Evolutionary conservation across 169 alveolate species (phyloP), one percentile per base, ranked within the genome.

Genomic region (Cardiosporidium cionae): DNA sequence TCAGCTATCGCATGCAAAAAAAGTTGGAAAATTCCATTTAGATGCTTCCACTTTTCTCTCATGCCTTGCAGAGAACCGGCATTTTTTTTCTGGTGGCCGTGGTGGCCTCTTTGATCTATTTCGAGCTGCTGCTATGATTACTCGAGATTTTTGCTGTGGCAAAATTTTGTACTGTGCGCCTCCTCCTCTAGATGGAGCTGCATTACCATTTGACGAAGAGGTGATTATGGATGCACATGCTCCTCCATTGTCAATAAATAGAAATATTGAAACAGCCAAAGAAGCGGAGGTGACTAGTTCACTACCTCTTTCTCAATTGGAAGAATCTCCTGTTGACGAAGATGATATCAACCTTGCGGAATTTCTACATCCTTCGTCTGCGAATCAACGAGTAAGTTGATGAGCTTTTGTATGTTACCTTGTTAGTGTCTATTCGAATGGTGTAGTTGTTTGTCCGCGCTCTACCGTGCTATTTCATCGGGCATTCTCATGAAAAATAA

Each of bases 101-200:
- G 97, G 98, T 29, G 99, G 98, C 27, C 86, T 91, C 36, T 94
- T 97, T 9, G 98, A 97, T 79, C 90, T 94, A 81, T 92, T 92
- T 2, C 87, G 94, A 75, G 97, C 98, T 32, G 96, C 98, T 0
- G 93, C 92, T 84, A 76, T 96, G 78, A 90, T 97, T 29, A 81
- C 96, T 63, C 91, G 90, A 67, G 99, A 97, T 83, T 94, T 91
- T 82, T 90, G 92, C 70, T 82, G 92, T 52, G 99, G 99, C 5
- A 91, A 89, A 62, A 82, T 97, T 68, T 83, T 92, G 7, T 94
- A 89, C 25, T 76, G 53, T 7, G 3, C 44, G 72, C 23, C 35
- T 9, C 68, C 68, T 9, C 9, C 35, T 9, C 68, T 9, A 16
- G 35, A 63, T 9, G 35, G 58, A 44, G n/a, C 9, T n/a, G 16